phyloP scores from a whole-genome alignment of 1,284 basidiomycete genomes.

The Cryptococcus sp. region DNA sequence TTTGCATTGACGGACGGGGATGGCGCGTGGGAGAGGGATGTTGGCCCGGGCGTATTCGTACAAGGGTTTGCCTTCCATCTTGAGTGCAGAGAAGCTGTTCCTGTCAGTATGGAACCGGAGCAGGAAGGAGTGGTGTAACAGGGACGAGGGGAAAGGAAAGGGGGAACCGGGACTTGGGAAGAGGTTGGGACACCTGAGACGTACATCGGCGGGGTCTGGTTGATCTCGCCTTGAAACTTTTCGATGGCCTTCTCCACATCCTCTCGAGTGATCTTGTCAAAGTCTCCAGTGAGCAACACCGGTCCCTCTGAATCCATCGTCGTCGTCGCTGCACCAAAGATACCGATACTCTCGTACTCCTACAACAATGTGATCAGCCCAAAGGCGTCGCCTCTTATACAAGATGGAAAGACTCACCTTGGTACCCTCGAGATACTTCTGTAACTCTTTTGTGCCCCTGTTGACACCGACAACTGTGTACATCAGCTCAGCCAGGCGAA shows the following conservation, averaged over 20 bases:
- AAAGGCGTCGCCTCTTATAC: too few species aligned
- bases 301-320: constrained; percentile 87
- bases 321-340: constrained; percentile 92
- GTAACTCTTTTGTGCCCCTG: constrained; percentile 82
- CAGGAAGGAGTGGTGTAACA: constrained; percentile 1
- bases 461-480: constrained; percentile 80
- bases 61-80: constrained; percentile 94
- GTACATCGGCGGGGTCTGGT: constrained; percentile 86
- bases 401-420: constrained; percentile 78
- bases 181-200: too few species aligned
- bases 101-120: constrained; percentile 50
- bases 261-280: constrained; percentile 76
- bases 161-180: too few species aligned
- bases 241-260: constrained; percentile 64
- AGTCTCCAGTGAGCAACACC: constrained; percentile 67
- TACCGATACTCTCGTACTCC: constrained; percentile 86
- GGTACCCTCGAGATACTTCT: constrained; percentile 78
- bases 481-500: not conserved
- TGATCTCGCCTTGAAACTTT: constrained; percentile 80
- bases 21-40: constrained; percentile 84
- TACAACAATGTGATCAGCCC: too few species aligned
- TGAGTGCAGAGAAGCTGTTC: constrained; percentile 86
- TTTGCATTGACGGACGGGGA: constrained; percentile 77
- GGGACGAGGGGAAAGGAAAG: too few species aligned
- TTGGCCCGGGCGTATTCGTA: constrained; percentile 94